A percentile compares a stretch with the other conserved stretches of the same genome.
These are phyloP conservation scores for Phytophthora agathidicida DNA, from an alignment of 352 stramenopile genomes.

Conservation along the genomic window DNA sequence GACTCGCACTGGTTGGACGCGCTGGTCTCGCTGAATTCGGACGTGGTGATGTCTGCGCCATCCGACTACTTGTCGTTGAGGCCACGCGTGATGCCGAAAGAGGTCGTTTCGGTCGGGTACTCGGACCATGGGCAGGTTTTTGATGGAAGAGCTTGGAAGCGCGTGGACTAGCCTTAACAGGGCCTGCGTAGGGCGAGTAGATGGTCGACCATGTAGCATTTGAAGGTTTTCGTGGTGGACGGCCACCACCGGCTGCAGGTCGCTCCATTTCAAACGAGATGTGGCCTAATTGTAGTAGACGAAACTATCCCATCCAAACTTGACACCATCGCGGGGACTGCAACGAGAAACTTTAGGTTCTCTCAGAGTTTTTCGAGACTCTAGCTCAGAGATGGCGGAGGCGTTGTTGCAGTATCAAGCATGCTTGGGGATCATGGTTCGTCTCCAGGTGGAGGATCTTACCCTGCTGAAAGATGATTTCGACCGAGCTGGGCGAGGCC, in stretches of 20 bases:
- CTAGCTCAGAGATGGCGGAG: conserved; percentile 45
- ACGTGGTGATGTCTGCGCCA: conserved; percentile 14
- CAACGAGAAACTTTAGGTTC: conserved; percentile 29
- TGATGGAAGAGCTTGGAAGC: conserved; percentile 27
- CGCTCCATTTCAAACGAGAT: conserved; percentile 14
- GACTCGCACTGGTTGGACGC: conserved; percentile 48
- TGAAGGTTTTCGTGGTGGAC: conserved; percentile 29
- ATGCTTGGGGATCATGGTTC: conserved; percentile 81
- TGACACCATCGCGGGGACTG: no score
- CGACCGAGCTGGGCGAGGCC: conserved; percentile 52
- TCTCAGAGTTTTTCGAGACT: neutral
- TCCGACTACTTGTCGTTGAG: conserved; percentile 27
- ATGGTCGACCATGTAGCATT: conserved; percentile 18
- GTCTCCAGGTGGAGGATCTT: conserved; percentile 73
- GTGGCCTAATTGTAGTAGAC: neutral
- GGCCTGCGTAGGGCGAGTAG: conserved; percentile 27
- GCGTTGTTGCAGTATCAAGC: conserved; percentile 77
- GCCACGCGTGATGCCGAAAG: conserved; percentile 43
- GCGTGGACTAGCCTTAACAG: conserved; percentile 39
- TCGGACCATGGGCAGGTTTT: conserved; percentile 1
- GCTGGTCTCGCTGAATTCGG: conserved; percentile 27
- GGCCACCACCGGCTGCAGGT: conserved; percentile 2
- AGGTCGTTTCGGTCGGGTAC: conserved; percentile 34
- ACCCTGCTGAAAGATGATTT: conserved; percentile 72
- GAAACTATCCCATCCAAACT: no score